Base-by-base conservation (phyloP, 805 yeast genomes). In the Zygotorulaspora sp. region DNA sequence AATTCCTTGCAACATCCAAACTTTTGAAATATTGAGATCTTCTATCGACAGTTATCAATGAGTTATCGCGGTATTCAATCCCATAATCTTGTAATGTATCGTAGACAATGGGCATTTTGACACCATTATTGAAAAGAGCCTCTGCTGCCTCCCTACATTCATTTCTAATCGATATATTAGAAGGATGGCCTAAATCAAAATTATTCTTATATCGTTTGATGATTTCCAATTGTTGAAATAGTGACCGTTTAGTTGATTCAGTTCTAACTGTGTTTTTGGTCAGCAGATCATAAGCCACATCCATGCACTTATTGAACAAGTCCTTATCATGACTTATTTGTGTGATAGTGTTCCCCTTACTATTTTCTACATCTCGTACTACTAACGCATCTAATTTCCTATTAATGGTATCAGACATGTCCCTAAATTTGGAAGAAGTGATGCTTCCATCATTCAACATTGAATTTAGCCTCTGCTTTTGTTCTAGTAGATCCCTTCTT, bases 41-140 rank as follows among this genome's bases (percentile, higher is more conserved):
- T 30, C 47, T 50, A 37, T 55, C 57, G 4, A 40, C 40, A 1
- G 46, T 28, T 4, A 53, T 15, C 5, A 56, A 40, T 1, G 26
- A 26, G 1, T 29, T 19, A 22, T 52, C 44, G 11, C 39, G 32
- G 35, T 36, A 54, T 10, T 38, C 36, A 5, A 56, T 41, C 24
- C 61, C 61, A 42, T 48, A 52, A 37, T 56, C 58, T 36, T 56
- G 57, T 15, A 56, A 26, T 5, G 48, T 40, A 28, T 54, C 58
- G 34, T 43, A 53, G 1, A 56, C 59, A 10, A 45, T 21, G 1
- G 61, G 61, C 58, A 56, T 56, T 30, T 55, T 56, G 2, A 56
- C 56, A 21, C 59, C 59, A 41, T 55, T 55, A 6, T 40, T 30
- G 25, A 50, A 56, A 13, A 56, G 41, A 12, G 40, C 27, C 29